Conservation (phyloP, 225 moss, liverwort and hornwort species). For the Bryum argenteum region DNA sequence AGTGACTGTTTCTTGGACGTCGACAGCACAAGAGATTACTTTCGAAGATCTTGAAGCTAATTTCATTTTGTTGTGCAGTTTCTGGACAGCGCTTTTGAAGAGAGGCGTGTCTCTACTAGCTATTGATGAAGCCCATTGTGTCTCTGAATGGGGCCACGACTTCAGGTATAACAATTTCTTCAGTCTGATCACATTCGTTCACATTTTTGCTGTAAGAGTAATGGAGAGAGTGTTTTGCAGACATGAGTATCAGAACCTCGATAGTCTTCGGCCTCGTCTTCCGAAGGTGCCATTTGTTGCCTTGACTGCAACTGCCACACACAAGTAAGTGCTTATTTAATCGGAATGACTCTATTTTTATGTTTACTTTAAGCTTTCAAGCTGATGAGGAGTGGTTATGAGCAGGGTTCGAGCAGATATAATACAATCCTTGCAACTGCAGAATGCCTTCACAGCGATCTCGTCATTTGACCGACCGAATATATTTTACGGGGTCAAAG, state of each 20-base stretch:
- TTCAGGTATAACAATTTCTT: constrained; percentile 57
- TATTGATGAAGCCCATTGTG: constrained; percentile 97
- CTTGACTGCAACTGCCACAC: constrained; percentile 85
- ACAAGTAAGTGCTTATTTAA: constrained; percentile 64
- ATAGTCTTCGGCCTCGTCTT: constrained; percentile 65
- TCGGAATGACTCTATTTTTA: background rate
- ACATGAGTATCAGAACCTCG: constrained; percentile 73
- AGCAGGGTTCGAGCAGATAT: constrained; percentile 85
- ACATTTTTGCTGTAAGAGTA: no score
- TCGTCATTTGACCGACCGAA: constrained; percentile 87
- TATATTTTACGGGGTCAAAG: constrained; percentile 82
- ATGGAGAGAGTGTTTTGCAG: constrained; percentile 39
- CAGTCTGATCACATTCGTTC: no score
- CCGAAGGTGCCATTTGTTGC: constrained; percentile 89
- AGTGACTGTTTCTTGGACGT: background rate
- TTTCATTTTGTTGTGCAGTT: constrained; percentile 55
- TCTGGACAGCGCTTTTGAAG: constrained; percentile 74
- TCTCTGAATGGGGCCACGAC: constrained; percentile 98
- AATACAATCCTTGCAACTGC: constrained; percentile 57
- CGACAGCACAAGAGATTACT: background rate
- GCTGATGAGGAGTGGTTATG: constrained; percentile 24
- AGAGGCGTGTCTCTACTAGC: constrained; percentile 88
- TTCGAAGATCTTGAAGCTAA: background rate
- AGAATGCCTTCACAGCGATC: constrained; percentile 62
- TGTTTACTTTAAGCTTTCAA: constrained; percentile 14